Evolutionary conservation across 176 grass and related monocot genomes (phyloP).

Genomic region (Rhynchospora breviuscula): DNA sequence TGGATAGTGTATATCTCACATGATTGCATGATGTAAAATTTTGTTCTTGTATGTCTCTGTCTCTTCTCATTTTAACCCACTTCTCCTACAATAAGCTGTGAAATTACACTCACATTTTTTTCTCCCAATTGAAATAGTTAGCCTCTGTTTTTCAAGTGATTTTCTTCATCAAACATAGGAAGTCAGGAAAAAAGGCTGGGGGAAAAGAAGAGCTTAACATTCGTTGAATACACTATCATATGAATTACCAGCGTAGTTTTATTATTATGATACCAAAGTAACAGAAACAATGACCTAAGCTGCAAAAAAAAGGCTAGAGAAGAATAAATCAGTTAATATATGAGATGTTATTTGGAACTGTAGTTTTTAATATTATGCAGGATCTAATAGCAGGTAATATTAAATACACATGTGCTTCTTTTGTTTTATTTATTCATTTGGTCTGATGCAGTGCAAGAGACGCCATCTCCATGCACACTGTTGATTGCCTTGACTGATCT

Average conservation of each 20-base stretch:
- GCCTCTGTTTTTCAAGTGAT: background rate
- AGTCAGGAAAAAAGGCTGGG: background rate
- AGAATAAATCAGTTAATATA: background rate
- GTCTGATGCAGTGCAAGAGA: background rate
- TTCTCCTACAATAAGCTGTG: constrained; percentile 7
- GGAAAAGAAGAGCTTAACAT: background rate
- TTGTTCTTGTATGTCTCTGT: background rate
- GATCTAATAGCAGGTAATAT: background rate
- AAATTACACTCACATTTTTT: background rate
- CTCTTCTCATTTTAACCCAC: background rate
- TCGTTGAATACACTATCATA: background rate
- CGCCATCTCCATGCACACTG: background rate
- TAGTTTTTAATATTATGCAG: background rate
- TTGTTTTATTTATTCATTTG: background rate
- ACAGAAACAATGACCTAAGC: background rate
- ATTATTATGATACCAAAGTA: background rate
- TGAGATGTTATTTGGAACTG: background rate
- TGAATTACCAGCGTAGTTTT: background rate
- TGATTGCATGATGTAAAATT: constrained; percentile 39
- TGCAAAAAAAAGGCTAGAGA: background rate
- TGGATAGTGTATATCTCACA: constrained; percentile 74
- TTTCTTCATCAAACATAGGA: background rate
- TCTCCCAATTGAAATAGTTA: background rate
- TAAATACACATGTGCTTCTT: background rate
- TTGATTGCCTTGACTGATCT: background rate